These are phyloP conservation scores for Coelastrella sp. DNA, from an alignment of 139 green algal species.

Conservation along the genomic window DNA sequence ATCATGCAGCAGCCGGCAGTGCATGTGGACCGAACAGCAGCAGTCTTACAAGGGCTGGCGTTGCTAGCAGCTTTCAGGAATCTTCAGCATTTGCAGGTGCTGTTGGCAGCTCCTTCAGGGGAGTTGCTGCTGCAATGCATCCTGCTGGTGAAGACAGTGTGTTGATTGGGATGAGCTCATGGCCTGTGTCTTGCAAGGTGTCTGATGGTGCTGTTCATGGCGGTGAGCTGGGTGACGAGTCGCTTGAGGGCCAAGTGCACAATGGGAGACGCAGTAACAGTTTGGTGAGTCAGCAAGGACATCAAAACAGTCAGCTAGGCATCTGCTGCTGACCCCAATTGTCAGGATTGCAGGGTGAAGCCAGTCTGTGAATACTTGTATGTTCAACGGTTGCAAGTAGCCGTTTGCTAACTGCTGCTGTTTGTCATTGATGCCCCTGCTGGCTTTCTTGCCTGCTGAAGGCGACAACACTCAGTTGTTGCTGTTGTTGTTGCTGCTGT, in stretches of 20 bases:
- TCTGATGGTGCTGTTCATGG: conserved; percentile 38
- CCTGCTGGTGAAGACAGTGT: too few relatives aligned
- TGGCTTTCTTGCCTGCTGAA: not conserved
- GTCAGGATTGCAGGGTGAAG: not conserved
- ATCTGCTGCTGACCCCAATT: not conserved
- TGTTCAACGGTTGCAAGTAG: not conserved
- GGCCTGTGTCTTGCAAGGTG: not conserved
- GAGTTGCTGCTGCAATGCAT: too few relatives aligned
- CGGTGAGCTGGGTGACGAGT: conserved; percentile 7
- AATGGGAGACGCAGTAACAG: conserved; percentile 25
- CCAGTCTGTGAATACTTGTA: not conserved
- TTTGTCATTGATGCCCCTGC: too few relatives aligned
- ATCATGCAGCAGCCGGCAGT: not conserved
- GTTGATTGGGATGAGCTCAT: too few relatives aligned
- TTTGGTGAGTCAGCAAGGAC: conserved; percentile 1
- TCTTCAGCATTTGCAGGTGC: too few relatives aligned
- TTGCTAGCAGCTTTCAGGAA: too few relatives aligned
- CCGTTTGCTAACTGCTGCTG: too few relatives aligned
- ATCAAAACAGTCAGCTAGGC: not conserved
- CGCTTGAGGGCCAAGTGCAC: conserved; percentile 37
- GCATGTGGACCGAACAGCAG: not conserved
- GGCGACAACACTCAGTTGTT: not conserved
- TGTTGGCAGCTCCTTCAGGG: too few relatives aligned
- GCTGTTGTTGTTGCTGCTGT: not conserved
- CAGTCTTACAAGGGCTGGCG: not conserved